A percentile compares a stretch with the other conserved stretches of the same genome.
These are phyloP conservation scores for Aureobasidium sp. DNA, from an alignment of 2,329 filamentous ascomycete species.

Conservation along the genomic window DNA sequence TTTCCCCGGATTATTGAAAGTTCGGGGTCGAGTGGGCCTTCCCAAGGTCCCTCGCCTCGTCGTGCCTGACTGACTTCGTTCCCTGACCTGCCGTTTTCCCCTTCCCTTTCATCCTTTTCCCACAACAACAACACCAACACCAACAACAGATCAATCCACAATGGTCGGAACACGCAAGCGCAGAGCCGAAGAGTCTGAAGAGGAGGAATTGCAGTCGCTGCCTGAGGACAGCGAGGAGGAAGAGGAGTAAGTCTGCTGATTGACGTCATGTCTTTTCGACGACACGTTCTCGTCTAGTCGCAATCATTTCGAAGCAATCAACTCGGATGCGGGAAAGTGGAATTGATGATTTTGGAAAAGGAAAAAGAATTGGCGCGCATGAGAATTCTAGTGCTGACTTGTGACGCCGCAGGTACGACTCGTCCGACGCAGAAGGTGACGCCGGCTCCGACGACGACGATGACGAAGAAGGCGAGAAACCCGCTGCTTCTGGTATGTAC, in stretches of 20 bases:
- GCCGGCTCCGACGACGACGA: conserved; percentile 13
- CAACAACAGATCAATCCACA: neutral
- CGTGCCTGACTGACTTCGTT: neutral
- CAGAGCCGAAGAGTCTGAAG: conserved; percentile 37
- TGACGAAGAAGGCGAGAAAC: conserved; percentile 13
- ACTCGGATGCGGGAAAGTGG: neutral
- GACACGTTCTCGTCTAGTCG: neutral
- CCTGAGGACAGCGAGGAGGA: conserved; percentile 39
- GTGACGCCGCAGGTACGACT: conserved; percentile 16
- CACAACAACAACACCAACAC: neutral
- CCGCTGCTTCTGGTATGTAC: conserved; percentile 14
- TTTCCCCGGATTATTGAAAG: conserved; percentile 2
- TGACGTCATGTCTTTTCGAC: conserved; percentile 10
- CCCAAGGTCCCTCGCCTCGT: neutral
- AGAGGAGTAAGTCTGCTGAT: conserved; percentile 32
- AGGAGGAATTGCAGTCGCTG: conserved; percentile 39
- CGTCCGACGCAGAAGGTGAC: conserved; percentile 18
- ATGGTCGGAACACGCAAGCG: conserved; percentile 36
- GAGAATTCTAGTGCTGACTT: neutral
- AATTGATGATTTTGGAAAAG: neutral
- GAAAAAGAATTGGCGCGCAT: neutral
- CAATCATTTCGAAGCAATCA: neutral
- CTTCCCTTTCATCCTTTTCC: neutral
- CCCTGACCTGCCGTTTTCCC: neutral
- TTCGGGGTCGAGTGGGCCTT: neutral